These are phyloP conservation scores for Thelephora ganbajun DNA, from an alignment of 768 basidiomycete species.

Conservation along the genomic window DNA sequence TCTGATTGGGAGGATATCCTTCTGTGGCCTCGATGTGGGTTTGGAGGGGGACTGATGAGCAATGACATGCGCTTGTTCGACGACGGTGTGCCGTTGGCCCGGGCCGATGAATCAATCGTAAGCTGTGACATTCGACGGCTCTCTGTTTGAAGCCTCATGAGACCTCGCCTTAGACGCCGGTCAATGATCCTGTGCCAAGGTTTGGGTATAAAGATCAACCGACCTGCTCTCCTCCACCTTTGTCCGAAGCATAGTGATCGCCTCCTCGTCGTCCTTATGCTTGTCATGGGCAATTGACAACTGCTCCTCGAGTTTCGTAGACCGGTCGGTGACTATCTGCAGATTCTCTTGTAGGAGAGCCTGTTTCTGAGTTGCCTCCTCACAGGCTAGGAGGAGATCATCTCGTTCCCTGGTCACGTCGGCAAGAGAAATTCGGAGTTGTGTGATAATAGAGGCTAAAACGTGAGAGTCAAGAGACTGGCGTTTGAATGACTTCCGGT, in stretches of 20 bases:
- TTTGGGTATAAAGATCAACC: conserved; percentile 8
- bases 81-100: conserved; percentile 33
- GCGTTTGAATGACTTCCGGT: conserved; percentile 18
- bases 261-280: conserved; percentile 58
- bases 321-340: conserved; percentile 52
- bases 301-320: conserved; percentile 40
- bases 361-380: conserved; percentile 37
- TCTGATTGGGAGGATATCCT: conserved; percentile 69
- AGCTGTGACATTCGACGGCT: conserved; percentile 37
- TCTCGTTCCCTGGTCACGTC: conserved; percentile 63
- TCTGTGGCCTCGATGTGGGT: conserved; percentile 35
- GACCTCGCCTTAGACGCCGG: conserved; percentile 42
- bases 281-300: conserved; percentile 29
- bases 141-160: conserved; percentile 80
- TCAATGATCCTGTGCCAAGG: background rate
- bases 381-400: conserved; percentile 39
- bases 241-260: conserved; percentile 58
- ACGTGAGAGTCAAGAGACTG: conserved; percentile 60
- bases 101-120: conserved; percentile 42
- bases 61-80: conserved; percentile 53
- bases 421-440: conserved; percentile 51
- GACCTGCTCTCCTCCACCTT: conserved; percentile 85
- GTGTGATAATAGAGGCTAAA: conserved; percentile 61
- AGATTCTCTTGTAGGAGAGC: conserved; percentile 50
- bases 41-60: conserved; percentile 47